Conservation (phyloP, 163 green algal species). For the Scenedesmus sp. region DNA sequence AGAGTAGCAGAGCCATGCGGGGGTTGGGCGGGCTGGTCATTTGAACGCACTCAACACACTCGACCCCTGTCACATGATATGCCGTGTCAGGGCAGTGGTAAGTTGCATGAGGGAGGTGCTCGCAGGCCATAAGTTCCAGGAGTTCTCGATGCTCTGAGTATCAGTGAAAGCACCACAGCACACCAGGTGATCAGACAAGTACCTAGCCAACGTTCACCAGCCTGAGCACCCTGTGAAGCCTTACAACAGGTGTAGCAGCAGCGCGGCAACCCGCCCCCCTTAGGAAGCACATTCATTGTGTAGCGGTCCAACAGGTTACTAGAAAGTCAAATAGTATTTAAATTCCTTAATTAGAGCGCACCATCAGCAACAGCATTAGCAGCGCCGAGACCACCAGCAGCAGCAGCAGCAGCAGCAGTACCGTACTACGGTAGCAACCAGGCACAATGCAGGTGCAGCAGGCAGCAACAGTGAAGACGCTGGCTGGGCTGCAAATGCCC, state of each 20-base stretch:
- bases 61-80: not conserved
- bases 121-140: not conserved
- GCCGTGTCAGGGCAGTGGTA: not conserved
- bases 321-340: too few species aligned
- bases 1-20: not conserved
- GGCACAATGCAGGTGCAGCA: not conserved
- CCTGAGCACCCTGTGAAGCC: not conserved
- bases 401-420: slow-evolving; percentile 11
- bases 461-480: slow-evolving; percentile 19
- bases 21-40: not conserved
- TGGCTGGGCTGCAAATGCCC: slow-evolving; percentile 9
- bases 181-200: not conserved
- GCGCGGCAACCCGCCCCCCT: not conserved
- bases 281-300: not conserved
- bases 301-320: too few species aligned
- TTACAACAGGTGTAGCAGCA: not conserved
- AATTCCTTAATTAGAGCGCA: not conserved
- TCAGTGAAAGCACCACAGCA: not conserved
- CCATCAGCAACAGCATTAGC: not conserved
- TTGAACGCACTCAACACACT: slow-evolving; percentile 17
- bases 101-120: not conserved
- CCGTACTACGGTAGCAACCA: not conserved
- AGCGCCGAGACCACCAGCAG: not conserved
- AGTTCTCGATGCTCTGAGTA: not conserved
- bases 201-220: not conserved